Evolutionary conservation across 1,284 basidiomycete genomes (phyloP).

Genomic region (Porodaedalea pini): DNA sequence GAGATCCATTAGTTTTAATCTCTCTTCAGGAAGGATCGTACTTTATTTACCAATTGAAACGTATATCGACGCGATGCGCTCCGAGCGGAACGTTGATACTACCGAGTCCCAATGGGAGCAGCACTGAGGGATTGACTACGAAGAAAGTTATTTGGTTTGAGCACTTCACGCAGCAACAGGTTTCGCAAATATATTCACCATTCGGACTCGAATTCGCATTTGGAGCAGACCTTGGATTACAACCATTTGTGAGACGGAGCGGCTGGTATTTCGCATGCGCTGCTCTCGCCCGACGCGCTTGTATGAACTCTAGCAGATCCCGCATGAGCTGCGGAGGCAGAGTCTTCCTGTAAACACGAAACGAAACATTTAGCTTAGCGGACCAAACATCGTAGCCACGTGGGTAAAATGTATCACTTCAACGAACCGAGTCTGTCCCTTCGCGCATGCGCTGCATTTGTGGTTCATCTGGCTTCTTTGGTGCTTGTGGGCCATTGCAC

Average conservation of each 20-base stretch:
- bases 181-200: no score
- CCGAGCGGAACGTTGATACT: background rate
- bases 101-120: slow-evolving; percentile 2
- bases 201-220: background rate
- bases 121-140: background rate
- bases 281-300: background rate
- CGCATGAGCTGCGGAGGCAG: background rate
- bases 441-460: background rate
- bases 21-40: background rate
- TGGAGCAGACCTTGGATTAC: background rate
- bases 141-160: background rate
- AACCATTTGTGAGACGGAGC: background rate
- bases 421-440: background rate
- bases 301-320: background rate
- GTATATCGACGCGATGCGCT: slow-evolving; percentile 4
- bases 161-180: background rate
- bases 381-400: background rate
- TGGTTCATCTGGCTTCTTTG: background rate
- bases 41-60: slow-evolving; percentile 4
- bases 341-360: background rate
- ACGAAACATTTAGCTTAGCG: background rate
- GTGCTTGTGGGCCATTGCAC: background rate
- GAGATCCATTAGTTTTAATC: background rate
- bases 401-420: background rate
- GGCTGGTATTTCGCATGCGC: background rate